Percentiles rank a stretch among this genome's conserved stretches.
Conservation (phyloP, 257 asterid genomes). For the Solanum commersonii region DNA sequence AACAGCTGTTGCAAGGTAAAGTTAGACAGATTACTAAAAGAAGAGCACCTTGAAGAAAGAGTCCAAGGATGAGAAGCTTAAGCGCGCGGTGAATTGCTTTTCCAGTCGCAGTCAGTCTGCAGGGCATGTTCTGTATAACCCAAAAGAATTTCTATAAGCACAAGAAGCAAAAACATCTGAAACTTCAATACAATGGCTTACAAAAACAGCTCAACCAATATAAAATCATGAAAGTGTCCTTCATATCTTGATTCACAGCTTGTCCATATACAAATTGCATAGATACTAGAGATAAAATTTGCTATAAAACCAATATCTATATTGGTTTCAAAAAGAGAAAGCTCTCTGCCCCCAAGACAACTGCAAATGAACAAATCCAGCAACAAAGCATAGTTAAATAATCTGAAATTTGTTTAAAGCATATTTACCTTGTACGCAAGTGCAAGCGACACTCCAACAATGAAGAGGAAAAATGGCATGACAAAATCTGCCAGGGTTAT, state of each 20-base stretch:
- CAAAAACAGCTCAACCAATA: background rate
- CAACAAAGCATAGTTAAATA: background rate
- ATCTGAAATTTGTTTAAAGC: background rate
- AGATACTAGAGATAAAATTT: background rate
- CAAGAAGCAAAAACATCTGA: background rate
- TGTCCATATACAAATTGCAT: background rate
- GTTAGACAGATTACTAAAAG: background rate
- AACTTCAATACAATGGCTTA: background rate
- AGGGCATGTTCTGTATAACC: slow-evolving; percentile 29
- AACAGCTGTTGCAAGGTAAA: background rate
- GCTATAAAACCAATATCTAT: background rate
- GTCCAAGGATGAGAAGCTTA: slow-evolving; percentile 44
- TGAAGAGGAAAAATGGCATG: slow-evolving; percentile 72
- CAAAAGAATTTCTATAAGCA: slow-evolving; percentile 4
- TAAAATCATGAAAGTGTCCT: background rate
- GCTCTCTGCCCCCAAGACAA: background rate
- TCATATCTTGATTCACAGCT: background rate
- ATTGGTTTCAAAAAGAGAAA: background rate
- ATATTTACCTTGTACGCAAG: slow-evolving; percentile 56
- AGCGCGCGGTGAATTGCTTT: slow-evolving; percentile 38
- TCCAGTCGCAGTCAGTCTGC: slow-evolving; percentile 34
- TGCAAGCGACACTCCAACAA: slow-evolving; percentile 65
- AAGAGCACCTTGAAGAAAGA: slow-evolving; percentile 55
- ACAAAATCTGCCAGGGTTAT: slow-evolving; percentile 67
- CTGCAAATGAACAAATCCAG: background rate